These are phyloP conservation scores for Dothideomycetidae sp. DNA, from an alignment of 2,329 filamentous ascomycete genomes.

Conservation along the genomic window DNA sequence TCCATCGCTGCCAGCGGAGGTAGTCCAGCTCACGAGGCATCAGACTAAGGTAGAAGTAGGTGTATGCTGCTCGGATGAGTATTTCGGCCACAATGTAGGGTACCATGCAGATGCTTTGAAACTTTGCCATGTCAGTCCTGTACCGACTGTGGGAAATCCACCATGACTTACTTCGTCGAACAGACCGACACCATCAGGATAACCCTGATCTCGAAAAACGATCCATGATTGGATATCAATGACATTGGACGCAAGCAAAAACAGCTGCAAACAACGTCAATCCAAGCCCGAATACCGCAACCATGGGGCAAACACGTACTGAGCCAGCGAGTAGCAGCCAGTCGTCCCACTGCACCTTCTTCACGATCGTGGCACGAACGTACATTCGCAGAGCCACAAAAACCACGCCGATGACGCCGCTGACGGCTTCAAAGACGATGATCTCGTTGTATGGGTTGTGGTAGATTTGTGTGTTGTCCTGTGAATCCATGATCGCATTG, in stretches of 20 bases:
- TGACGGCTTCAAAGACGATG: not conserved
- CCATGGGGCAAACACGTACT: too few species aligned
- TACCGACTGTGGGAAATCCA: too few species aligned
- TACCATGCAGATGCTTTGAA: too few species aligned
- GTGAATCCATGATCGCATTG: too few species aligned
- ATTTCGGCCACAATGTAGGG: conserved; percentile 1
- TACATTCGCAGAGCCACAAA: not conserved
- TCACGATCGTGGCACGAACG: not conserved
- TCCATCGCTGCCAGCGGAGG: conserved; percentile 3
- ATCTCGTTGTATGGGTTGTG: not conserved
- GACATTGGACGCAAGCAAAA: not conserved
- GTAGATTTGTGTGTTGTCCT: too few species aligned
- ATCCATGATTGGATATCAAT: not conserved
- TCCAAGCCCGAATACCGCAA: not conserved
- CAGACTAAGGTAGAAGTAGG: conserved; percentile 3
- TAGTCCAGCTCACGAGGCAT: not conserved
- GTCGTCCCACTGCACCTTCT: not conserved
- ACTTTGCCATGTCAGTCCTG: too few species aligned
- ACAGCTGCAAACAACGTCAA: not conserved
- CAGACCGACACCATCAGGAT: not conserved
- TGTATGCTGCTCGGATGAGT: conserved; percentile 1
- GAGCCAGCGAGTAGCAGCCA: not conserved
- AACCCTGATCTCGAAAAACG: not conserved
- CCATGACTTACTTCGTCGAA: too few species aligned
- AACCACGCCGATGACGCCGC: not conserved